A percentile compares a stretch with the other conserved stretches of the same genome.
phyloP scores from a whole-genome alignment of 2,329 filamentous ascomycete genomes.

The Plectosphaerella cucumerina region DNA sequence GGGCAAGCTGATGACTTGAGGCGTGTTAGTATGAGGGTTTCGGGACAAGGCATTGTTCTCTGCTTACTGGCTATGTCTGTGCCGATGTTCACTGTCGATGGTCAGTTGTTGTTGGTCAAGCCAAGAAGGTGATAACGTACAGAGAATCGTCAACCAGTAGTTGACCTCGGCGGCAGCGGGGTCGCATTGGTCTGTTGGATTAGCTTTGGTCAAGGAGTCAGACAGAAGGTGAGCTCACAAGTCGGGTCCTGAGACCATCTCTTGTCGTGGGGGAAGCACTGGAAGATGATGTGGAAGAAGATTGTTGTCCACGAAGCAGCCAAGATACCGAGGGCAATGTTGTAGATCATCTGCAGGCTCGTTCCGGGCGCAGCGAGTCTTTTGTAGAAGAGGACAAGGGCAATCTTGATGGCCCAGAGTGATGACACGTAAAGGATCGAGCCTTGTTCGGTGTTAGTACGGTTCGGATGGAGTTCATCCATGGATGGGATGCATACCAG shows the following conservation, averaged over 20 bases:
- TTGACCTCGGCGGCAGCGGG: slow-evolving; percentile 9
- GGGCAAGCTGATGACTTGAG: slow-evolving; percentile 23
- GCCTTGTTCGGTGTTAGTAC: slow-evolving; percentile 5
- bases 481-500: neutral
- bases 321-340: slow-evolving; percentile 25
- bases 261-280: slow-evolving; percentile 29
- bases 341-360: slow-evolving; percentile 30
- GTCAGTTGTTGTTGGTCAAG: neutral
- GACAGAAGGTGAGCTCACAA: slow-evolving; percentile 9
- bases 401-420: slow-evolving; percentile 35
- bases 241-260: slow-evolving; percentile 22
- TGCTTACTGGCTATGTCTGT: slow-evolving; percentile 1
- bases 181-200: slow-evolving; percentile 9
- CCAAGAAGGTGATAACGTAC: neutral
- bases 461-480: slow-evolving; percentile 32
- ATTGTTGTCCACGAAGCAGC: slow-evolving; percentile 24
- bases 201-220: neutral
- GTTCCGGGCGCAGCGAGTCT: slow-evolving; percentile 29
- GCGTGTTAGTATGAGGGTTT: slow-evolving; percentile 1
- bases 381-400: slow-evolving; percentile 36
- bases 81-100: neutral
- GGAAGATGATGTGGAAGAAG: slow-evolving; percentile 33
- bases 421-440: slow-evolving; percentile 34
- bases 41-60: no score
- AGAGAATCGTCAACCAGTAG: slow-evolving; percentile 13